A percentile compares a stretch with the other conserved stretches of the same genome.
Conservation (phyloP, 495 filamentous ascomycete species). For the Hypoxylon intermedium region DNA sequence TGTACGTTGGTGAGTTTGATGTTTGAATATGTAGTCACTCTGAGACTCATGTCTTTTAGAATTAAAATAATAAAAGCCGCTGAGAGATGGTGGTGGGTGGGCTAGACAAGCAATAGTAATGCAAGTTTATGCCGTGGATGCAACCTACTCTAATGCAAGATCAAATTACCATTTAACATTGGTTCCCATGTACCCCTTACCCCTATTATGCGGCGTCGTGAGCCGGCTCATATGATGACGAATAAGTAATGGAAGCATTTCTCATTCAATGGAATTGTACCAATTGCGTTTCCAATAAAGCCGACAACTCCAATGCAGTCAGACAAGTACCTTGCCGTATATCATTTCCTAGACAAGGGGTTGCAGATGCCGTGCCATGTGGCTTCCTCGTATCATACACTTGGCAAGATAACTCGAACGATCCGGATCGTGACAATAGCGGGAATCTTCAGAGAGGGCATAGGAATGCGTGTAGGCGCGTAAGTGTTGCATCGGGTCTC, state of each 20-base stretch:
- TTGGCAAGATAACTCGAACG: conserved; percentile 21
- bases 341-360: conserved; percentile 7
- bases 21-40: no score
- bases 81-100: no score
- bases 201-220: conserved; percentile 19
- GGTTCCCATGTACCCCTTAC: background rate
- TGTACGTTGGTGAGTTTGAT: no score
- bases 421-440: conserved; percentile 3
- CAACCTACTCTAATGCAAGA: no score
- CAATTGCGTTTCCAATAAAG: conserved; percentile 6
- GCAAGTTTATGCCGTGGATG: no score
- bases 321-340: conserved; percentile 4
- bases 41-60: no score
- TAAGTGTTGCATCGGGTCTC: conserved; percentile 28
- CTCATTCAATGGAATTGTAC: background rate
- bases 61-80: no score
- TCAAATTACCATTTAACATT: no score
- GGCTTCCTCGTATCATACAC: conserved; percentile 25
- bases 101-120: no score
- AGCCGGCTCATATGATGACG: conserved; percentile 6
- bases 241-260: conserved; percentile 8
- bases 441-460: background rate
- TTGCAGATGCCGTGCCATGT: background rate
- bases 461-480: conserved; percentile 21
- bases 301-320: conserved; percentile 20